Base-by-base conservation (phyloP, 2,329 filamentous ascomycete genomes). In the Shiraia bambusicola region DNA sequence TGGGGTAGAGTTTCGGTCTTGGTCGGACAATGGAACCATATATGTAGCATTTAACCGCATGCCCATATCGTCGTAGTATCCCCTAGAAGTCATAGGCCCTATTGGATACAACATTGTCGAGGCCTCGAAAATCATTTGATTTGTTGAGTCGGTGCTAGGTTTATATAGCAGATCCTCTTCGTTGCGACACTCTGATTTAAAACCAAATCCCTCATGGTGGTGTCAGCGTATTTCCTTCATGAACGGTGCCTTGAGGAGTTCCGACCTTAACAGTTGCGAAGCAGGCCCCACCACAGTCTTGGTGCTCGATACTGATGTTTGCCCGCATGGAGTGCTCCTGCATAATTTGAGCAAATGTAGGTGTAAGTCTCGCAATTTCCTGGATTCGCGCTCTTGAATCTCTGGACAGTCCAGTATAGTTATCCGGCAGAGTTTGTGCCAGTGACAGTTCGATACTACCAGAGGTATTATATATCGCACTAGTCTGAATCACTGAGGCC, bases 281-380 rank as follows among this genome's bases (percentile, higher is more conserved):
- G n/a, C 38, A 41, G 12, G 15, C 19, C 16, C 9, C 25, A 13
- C 38, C 38, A 19, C 38, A 41, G 4, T 30, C 26, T 6, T 14
- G 4, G 15, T 41, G 17, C 5, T 28, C 17, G 9, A 41, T 31
- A 28, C 32, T 41, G 26, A 41, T 34, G 14, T 35, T 41, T 6
- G 22, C 19, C n/a, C 38, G 26, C 22, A 15, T 12, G n/a, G 32
- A 35, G 13, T 41, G 35, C 6, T 34, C 32, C 22, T 41, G 38
- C 38, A 41, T 41, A 22, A 41, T 22, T 14, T 41, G 25, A 9
- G 38, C 38, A 28, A 41, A 41, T 8, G 24, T 25, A 19, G 38
- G 32, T 8, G 33, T 41, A 3, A 41, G 33, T 13, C 38, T 36
- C 8, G 26, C 26, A 14, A 36, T 29, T 15, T 30, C 27, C 12